Percentiles rank a stretch among this genome's conserved stretches.
Evolutionary conservation across 176 grass and related monocot genomes (phyloP).

Genomic region (Stipa capillata): DNA sequence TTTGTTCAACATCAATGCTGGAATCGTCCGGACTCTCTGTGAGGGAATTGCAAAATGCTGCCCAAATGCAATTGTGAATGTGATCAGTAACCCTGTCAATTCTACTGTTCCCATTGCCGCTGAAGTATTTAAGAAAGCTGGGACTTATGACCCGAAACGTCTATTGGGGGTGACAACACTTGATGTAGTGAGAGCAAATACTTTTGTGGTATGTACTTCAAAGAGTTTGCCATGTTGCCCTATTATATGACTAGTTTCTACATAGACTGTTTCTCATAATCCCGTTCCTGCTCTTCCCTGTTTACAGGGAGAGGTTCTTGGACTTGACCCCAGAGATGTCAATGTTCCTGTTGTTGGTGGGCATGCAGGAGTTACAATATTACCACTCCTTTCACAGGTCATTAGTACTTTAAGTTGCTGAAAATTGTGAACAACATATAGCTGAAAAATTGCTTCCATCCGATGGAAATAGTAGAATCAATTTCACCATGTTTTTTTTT

Average conservation of each 20-base stretch:
- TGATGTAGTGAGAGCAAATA: slow-evolving; percentile 92
- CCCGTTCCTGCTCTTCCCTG: background rate
- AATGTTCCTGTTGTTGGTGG: slow-evolving; percentile 90
- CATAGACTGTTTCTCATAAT: background rate
- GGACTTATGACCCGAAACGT: slow-evolving; percentile 68
- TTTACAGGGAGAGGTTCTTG: slow-evolving; percentile 69
- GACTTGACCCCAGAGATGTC: slow-evolving; percentile 70
- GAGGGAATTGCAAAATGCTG: slow-evolving; percentile 79
- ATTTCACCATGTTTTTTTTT: background rate
- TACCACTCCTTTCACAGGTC: slow-evolving; percentile 87
- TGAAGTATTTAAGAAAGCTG: slow-evolving; percentile 85
- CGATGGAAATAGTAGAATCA: background rate
- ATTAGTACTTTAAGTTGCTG: background rate
- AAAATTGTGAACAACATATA: background rate
- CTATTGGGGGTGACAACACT: slow-evolving; percentile 88
- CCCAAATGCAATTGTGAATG: slow-evolving; percentile 71
- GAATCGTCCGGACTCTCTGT: slow-evolving; percentile 76
- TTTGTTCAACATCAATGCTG: slow-evolving; percentile 96
- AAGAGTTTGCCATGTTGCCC: background rate
- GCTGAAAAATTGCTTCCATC: background rate
- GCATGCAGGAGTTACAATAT: slow-evolving; percentile 78
- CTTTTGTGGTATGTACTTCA: slow-evolving; percentile 70
- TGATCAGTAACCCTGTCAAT: slow-evolving; percentile 97
- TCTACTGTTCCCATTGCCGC: slow-evolving; percentile 85
- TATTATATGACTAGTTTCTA: background rate